Evolutionary conservation across 2,329 filamentous ascomycete species (phyloP).

Genomic region (Ilyonectria robusta): DNA sequence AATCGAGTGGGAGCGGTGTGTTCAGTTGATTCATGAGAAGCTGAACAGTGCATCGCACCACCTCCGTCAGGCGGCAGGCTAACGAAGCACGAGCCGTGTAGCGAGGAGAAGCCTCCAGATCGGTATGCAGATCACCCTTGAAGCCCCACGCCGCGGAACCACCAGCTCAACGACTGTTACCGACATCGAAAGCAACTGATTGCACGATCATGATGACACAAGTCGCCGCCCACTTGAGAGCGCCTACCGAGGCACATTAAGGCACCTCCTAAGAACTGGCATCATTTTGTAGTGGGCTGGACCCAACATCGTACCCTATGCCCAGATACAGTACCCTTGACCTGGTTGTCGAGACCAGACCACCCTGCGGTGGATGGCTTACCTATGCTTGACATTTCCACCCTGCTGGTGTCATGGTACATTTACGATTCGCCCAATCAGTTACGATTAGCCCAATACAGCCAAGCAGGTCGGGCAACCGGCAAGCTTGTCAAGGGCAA

Average conservation of each 20-base stretch:
- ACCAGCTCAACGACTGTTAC: constrained; percentile 14
- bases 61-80: constrained; percentile 35
- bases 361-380: constrained; percentile 29
- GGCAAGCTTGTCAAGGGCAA: constrained; percentile 17
- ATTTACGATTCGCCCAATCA: constrained; percentile 35
- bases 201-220: constrained; percentile 12
- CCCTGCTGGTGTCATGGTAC: constrained; percentile 34
- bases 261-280: constrained; percentile 12
- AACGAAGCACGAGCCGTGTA: constrained; percentile 45
- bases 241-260: constrained; percentile 14
- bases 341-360: constrained; percentile 10
- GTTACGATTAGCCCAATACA: constrained; percentile 22
- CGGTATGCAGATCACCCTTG: constrained; percentile 39
- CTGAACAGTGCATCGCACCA: constrained; percentile 42
- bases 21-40: constrained; percentile 31
- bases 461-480: constrained; percentile 28
- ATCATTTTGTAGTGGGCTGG: constrained; percentile 1
- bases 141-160: constrained; percentile 27
- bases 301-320: not conserved
- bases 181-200: constrained; percentile 5
- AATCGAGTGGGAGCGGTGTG: constrained; percentile 39
- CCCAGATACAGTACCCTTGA: constrained; percentile 7
- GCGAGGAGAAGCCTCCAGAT: constrained; percentile 39
- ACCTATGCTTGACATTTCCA: constrained; percentile 35
- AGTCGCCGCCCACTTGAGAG: not conserved